phyloP scores from a whole-genome alignment of 805 yeast genomes.

The Myxozyma neotropica region DNA sequence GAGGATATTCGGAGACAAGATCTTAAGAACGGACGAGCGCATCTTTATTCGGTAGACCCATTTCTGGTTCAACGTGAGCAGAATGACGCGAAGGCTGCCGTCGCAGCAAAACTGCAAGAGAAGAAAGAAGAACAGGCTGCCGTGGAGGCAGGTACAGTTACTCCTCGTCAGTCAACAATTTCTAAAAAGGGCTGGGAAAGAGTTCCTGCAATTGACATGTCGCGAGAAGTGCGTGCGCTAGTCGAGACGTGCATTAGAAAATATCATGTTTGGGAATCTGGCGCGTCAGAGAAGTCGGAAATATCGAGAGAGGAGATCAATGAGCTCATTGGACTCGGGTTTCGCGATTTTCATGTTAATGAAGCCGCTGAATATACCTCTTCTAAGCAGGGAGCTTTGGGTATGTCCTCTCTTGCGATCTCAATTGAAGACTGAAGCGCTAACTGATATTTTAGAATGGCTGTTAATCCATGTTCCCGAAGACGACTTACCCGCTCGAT shows the following conservation, averaged over 20 bases:
- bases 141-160: conserved; percentile 13
- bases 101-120: conserved; percentile 12
- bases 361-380: conserved; percentile 67
- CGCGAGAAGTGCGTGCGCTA: conserved; percentile 60
- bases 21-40: conserved; percentile 53
- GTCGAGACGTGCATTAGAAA: conserved; percentile 61
- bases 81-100: conserved; percentile 51
- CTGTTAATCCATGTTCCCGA: conserved; percentile 88
- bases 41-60: conserved; percentile 71
- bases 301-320: conserved; percentile 31
- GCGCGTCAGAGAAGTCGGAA: background rate
- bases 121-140: conserved; percentile 17
- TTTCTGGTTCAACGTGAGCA: conserved; percentile 68
- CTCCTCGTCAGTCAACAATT: background rate
- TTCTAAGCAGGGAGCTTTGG: conserved; percentile 54
- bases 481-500: conserved; percentile 74
- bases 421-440: background rate
- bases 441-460: conserved; percentile 53
- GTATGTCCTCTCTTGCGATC: background rate
- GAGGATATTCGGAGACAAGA: conserved; percentile 60
- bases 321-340: conserved; percentile 57
- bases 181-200: conserved; percentile 65
- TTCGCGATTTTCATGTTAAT: conserved; percentile 64
- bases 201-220: conserved; percentile 68
- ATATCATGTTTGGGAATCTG: conserved; percentile 39